A percentile compares a stretch with the other conserved stretches of the same genome.
phyloP scores from a whole-genome alignment of 2,329 filamentous ascomycete species.

The Neofusicoccum ribis region DNA sequence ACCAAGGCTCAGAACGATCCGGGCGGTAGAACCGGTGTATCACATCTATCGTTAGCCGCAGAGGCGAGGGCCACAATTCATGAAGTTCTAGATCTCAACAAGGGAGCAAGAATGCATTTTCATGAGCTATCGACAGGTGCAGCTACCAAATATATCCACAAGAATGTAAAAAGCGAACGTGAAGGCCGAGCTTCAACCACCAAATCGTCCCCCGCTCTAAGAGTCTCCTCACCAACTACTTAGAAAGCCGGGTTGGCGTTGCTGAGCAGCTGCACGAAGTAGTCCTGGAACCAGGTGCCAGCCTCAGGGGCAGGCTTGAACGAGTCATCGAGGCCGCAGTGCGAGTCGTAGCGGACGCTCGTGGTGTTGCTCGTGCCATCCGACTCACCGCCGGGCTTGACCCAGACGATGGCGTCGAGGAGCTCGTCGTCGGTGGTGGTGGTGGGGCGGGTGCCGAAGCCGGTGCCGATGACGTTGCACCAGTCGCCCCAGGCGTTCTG shows the following conservation, averaged over 20 bases:
- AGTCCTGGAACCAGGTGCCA: conserved; percentile 64
- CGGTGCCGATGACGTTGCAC: conserved; percentile 66
- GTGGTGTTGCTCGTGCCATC: conserved; percentile 47
- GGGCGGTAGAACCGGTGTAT: not conserved
- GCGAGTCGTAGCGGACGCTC: conserved; percentile 54
- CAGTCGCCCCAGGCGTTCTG: conserved; percentile 64
- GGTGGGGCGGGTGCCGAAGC: conserved; percentile 65
- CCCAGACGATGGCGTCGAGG: conserved; percentile 68
- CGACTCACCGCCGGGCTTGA: conserved; percentile 64
- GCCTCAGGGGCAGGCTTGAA: conserved; percentile 68
- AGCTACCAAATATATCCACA: conserved; percentile 1
- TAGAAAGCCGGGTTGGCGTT: conserved; percentile 34
- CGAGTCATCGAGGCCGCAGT: conserved; percentile 56
- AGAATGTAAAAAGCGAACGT: not conserved
- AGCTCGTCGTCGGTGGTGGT: conserved; percentile 61
- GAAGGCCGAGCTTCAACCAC: not conserved
- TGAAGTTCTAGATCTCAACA: not conserved
- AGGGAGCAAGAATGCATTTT: not conserved
- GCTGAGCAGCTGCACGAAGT: conserved; percentile 37
- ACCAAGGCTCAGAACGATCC: not conserved
- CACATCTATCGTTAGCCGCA: not conserved
- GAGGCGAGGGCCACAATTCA: not conserved
- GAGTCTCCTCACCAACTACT: not conserved
- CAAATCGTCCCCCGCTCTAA: not conserved
- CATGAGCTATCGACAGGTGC: not conserved